Percentiles rank a stretch among this genome's conserved stretches.
These are phyloP conservation scores for Lepiota brunneoincarnata DNA, from an alignment of 768 basidiomycete species.

Conservation along the genomic window DNA sequence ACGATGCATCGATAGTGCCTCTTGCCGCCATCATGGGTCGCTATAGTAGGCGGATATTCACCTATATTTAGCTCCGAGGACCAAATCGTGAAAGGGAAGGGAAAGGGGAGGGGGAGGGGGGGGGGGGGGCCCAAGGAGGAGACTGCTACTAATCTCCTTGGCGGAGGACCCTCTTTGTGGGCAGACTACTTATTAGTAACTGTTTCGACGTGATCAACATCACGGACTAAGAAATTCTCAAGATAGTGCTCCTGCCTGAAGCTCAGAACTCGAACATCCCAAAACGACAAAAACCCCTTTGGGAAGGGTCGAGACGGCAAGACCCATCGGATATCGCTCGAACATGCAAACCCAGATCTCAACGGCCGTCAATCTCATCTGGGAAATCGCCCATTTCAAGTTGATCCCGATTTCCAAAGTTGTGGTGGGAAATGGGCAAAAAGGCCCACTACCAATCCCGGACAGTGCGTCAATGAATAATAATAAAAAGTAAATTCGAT, in stretches of 20 bases:
- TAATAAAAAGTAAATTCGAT: conserved; percentile 27
- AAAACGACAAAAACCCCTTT: conserved; percentile 19
- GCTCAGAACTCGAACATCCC: background rate
- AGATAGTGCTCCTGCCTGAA: background rate
- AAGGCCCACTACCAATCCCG: conserved; percentile 26
- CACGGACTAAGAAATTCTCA: background rate
- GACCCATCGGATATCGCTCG: conserved; percentile 27
- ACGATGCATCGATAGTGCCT: conserved; percentile 11
- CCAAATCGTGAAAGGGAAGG: no score
- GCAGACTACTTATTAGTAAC: no score
- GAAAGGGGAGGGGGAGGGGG: no score
- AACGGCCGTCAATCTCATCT: conserved; percentile 25
- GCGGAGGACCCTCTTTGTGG: background rate
- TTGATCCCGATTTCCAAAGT: conserved; percentile 31
- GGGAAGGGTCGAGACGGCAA: conserved; percentile 23
- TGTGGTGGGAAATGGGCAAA: conserved; percentile 24
- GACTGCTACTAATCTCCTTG: conserved; percentile 6
- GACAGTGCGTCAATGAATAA: conserved; percentile 17
- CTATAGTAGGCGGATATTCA: conserved; percentile 14
- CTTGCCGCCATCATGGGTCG: conserved; percentile 12
- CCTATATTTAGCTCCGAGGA: conserved; percentile 27
- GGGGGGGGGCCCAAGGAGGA: no score
- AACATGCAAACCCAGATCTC: conserved; percentile 26
- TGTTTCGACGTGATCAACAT: background rate
- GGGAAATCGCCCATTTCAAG: conserved; percentile 13